Percentiles rank a stretch among this genome's conserved stretches.
These are phyloP conservation scores for Vigna nakashimae DNA, from an alignment of 306 rosid species.

Conservation along the genomic window DNA sequence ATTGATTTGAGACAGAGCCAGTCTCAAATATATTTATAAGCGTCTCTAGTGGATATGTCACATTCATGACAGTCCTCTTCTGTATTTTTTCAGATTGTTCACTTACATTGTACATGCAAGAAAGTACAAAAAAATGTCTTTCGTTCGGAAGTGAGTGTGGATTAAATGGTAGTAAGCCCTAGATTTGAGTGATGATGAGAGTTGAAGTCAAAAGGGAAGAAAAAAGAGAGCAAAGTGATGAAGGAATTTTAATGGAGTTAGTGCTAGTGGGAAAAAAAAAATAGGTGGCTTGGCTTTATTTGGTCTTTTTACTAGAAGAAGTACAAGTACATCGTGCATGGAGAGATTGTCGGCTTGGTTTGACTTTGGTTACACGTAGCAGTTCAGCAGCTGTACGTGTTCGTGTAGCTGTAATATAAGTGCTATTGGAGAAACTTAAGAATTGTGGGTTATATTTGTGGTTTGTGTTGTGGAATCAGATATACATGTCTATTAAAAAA, in stretches of 20 bases:
- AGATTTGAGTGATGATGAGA: background rate
- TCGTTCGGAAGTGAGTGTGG: background rate
- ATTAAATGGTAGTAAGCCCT: background rate
- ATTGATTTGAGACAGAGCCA: background rate
- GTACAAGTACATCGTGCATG: background rate
- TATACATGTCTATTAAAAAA: background rate
- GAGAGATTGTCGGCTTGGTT: background rate
- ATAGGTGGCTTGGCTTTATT: background rate
- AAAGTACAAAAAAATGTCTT: slow-evolving; percentile 2
- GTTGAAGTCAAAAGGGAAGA: background rate
- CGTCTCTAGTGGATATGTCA: background rate
- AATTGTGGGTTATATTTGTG: background rate
- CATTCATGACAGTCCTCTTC: slow-evolving; percentile 10
- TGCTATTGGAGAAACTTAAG: background rate
- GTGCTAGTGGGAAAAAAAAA: background rate
- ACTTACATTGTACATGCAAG: slow-evolving; percentile 35
- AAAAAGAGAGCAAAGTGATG: background rate
- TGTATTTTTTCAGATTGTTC: slow-evolving; percentile 25
- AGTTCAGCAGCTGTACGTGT: background rate
- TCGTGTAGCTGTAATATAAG: background rate
- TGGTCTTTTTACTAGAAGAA: background rate
- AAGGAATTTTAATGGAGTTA: background rate
- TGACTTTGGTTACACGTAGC: background rate
- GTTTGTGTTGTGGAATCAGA: too few relatives aligned
- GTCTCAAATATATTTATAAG: slow-evolving; percentile 38